Evolutionary conservation across 495 filamentous ascomycete genomes (phyloP), one percentile per base, ranked within the genome.

Genomic region (Hamigera avellanea): DNA sequence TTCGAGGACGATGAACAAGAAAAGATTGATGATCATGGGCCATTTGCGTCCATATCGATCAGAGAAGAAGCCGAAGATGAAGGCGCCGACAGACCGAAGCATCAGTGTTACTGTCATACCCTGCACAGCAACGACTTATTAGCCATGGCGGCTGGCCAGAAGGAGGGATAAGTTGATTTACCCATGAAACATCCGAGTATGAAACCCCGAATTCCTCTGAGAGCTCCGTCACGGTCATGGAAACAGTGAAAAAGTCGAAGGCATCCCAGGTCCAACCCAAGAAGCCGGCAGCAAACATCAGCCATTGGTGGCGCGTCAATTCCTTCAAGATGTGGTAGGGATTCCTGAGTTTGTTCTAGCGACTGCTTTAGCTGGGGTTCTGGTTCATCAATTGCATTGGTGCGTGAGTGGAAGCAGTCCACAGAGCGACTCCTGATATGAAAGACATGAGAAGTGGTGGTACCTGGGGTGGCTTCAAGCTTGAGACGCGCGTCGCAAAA

Each of bases 11-110:
- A 85, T 83, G 48, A 87, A 84, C 23, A 86, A 56, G 8, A 80
- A 9, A 35, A 83, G 80, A 53, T 86, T 84, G 47, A 80, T 53
- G 14, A 86, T 62, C 46, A 85, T 84, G 3, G 81, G 81, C 80
- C 81, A 86, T 52, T 83, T 86, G n/a, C 81, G 62, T 18, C 82
- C 82, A 41, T 78, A 87, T 19, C 81, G 67, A 64, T 87, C 81
- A 1, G 76, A 59, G 2, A 75, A 77, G 26, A 84, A 61, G 16
- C 81, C 81, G 46, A 85, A 86, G 17, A 73, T 41, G 36, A 80
- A 64, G 19, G 77, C 70, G 1, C 82, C 82, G 16, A 83, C 71
- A 2, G 78, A 79, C 32, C 80, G 62, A 48, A 83, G 69, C 81
- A 87, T 85, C 1, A 87, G 64, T 31, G 83, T 80, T 8, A 85